Evolutionary conservation across 2,329 filamentous ascomycete species (phyloP).

Genomic region (Colletotrichum theobromicola): DNA sequence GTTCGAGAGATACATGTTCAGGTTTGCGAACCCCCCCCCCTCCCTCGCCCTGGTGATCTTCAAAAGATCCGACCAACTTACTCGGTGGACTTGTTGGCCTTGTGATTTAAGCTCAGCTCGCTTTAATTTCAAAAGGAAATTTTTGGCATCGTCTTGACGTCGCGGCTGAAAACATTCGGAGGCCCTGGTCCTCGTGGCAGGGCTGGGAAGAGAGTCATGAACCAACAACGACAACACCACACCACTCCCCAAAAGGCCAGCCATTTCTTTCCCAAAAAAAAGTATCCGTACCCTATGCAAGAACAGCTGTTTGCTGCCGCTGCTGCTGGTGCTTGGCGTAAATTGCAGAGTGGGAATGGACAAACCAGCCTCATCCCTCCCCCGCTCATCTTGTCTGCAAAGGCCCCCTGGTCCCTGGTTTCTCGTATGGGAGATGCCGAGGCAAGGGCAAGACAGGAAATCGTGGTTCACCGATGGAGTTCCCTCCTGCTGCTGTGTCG

Average conservation of each 20-base stretch:
- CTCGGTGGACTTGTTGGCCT: not conserved
- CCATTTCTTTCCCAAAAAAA: not conserved
- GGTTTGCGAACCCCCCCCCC: not conserved
- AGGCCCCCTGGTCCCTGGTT: not conserved
- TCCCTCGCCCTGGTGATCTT: not conserved
- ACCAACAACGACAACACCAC: not conserved
- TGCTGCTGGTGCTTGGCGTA: not conserved
- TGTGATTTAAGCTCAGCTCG: not conserved
- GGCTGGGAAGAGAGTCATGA: not conserved
- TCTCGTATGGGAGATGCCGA: constrained; percentile 15
- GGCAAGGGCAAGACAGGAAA: not conserved
- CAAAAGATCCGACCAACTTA: not conserved
- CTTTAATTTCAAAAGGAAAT: not conserved
- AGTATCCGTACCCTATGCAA: not conserved
- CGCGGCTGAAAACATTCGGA: not conserved
- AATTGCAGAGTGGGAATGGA: not conserved
- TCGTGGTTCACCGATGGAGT: not conserved
- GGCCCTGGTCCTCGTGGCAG: constrained; percentile 1
- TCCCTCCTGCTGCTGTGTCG: not conserved
- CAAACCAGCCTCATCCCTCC: constrained; percentile 9
- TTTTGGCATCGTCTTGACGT: not conserved
- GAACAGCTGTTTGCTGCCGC: not conserved
- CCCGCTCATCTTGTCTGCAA: not conserved
- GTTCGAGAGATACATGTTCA: not conserved
- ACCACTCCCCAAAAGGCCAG: not conserved